Base-by-base conservation (phyloP, 1,284 basidiomycete species). In the Cutaneotrichosporon daszewskae region DNA sequence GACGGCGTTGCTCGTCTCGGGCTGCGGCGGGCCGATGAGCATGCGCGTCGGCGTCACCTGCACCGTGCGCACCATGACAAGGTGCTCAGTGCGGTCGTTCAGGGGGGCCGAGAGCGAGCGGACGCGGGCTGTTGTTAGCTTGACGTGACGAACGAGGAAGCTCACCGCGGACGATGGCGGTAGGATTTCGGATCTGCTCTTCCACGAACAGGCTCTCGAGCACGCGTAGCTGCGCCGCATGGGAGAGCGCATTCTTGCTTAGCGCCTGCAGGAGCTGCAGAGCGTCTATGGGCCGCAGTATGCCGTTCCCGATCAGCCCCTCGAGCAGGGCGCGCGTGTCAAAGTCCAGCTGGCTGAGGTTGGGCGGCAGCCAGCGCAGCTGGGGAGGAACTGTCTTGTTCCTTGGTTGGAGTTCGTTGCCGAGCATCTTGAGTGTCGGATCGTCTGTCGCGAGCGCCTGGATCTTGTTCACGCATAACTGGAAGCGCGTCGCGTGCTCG, bases 1-100 rank as follows among this genome's bases (percentile, higher is more conserved):
- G 11, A 72, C 69, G 22, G 58, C 62, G 51, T 72, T 72, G 1
- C 65, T 69, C 0, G 65, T 60, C 49, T 72, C 69, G 31, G 60
- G 60, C 29, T 64, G 60, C 0, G 63, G 61, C 1, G 69, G 67
- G 25, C 60, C 57, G 17, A 72, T 56, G 9, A 72, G 54, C 3
- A 72, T 40, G 7, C 69, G 58, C 0, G 68, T 71, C 0, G 71
- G 71, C 0, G 69, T 72, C 4, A 72, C 62, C 17, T 62, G 54
- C 1, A 66, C 61, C 0, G 62, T 64, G 0, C 66, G 59, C 31
- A 72, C 60, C 31, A 60, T 51, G 11, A 68, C 63, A 2, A 67
- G 44, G 39, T 72, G 68, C 13, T 55, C 34, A 16, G 28, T 7
- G 13, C 28, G 8, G 16, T 9, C 8, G 6, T 31, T 6, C 28